These are phyloP conservation scores for Fusarium pininemorale DNA, from an alignment of 2,329 filamentous ascomycete genomes.

Conservation along the genomic window DNA sequence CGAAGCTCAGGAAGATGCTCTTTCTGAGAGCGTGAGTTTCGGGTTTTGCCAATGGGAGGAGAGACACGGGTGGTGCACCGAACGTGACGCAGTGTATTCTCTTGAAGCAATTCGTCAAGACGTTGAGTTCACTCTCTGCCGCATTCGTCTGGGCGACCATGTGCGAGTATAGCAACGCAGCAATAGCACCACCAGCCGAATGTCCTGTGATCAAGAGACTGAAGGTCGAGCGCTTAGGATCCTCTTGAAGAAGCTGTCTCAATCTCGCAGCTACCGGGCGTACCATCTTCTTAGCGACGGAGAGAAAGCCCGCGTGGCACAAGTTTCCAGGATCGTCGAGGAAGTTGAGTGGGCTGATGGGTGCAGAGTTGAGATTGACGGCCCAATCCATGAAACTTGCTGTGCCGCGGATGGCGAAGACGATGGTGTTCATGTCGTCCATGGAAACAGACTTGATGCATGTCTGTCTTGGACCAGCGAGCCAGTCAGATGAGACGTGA, in stretches of 20 bases:
- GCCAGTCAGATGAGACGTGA: conserved; percentile 76
- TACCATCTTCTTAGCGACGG: conserved; percentile 79
- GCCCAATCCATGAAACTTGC: conserved; percentile 87
- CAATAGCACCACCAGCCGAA: conserved; percentile 85
- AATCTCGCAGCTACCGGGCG: conserved; percentile 76
- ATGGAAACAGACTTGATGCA: conserved; percentile 82
- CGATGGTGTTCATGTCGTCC: conserved; percentile 80
- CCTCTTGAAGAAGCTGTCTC: conserved; percentile 74
- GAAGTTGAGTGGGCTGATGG: conserved; percentile 72
- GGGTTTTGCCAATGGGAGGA: conserved; percentile 73
- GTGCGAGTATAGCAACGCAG: conserved; percentile 80
- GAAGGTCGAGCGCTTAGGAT: conserved; percentile 71
- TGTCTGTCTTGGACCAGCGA: conserved; percentile 83
- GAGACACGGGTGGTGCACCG: conserved; percentile 80
- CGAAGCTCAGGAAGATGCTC: conserved; percentile 79
- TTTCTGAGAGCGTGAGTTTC: conserved; percentile 61
- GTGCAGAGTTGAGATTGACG: conserved; percentile 79
- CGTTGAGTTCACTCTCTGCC: conserved; percentile 73
- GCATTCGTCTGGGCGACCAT: conserved; percentile 71
- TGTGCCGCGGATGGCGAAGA: conserved; percentile 85
- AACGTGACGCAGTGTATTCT: conserved; percentile 87
- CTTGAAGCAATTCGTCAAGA: conserved; percentile 76
- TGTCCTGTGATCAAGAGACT: conserved; percentile 87
- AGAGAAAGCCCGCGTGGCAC: conserved; percentile 83
- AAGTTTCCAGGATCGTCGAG: conserved; percentile 80